Evolutionary conservation across 2,329 filamentous ascomycete species (phyloP), one percentile per base, ranked within the genome.

Genomic region (Aspergillus pseudoviridinutans): DNA sequence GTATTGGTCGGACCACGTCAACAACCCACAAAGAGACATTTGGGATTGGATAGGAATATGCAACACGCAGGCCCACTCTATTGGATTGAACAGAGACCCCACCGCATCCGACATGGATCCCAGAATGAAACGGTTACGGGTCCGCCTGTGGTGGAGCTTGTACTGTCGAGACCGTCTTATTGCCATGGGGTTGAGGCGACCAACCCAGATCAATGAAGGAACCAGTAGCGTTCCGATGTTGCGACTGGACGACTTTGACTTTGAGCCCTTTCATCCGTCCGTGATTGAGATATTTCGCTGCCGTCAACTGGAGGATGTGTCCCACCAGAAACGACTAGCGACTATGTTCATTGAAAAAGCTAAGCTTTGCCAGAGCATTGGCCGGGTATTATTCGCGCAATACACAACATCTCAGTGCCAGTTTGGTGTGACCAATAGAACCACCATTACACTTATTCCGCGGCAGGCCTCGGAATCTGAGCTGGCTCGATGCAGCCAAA

Each of bases 151-250:
- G 92, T 96, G 92, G 92, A 93, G 90, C 27, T 90, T 91, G 61
- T 95, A 93, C 69, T 94, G 95, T 85, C 87, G 91, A 46, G 92
- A 96, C 74, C 88, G 91, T 41, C 82, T 96, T 22, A 90, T 96
- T 58, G 92, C 92, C 1, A 82, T 96, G 41, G 92, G 92, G 51
- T 92, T 96, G 89, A 85, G 92, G 50, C 85, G 92, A 42, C 92
- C 91, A 2, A 93, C 90, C 2, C 83, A 91, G 59, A 93, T 96
- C 75, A 94, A 95, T 78, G 87, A 91, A 61, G 89, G 92, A 64
- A 91, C 95, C 68, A 94, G 90, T 69, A 90, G 95, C 67, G 90
- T 96, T n/a, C 90, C 91, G 1, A 92, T 95, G 88, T 79, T 96
- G 46, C 84, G 82, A 32, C 78, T 91, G 64, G 81, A 84, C 54